A percentile compares a stretch with the other conserved stretches of the same genome.
Conservation (phyloP, 2,329 filamentous ascomycete genomes). For the Alternaria atra region DNA sequence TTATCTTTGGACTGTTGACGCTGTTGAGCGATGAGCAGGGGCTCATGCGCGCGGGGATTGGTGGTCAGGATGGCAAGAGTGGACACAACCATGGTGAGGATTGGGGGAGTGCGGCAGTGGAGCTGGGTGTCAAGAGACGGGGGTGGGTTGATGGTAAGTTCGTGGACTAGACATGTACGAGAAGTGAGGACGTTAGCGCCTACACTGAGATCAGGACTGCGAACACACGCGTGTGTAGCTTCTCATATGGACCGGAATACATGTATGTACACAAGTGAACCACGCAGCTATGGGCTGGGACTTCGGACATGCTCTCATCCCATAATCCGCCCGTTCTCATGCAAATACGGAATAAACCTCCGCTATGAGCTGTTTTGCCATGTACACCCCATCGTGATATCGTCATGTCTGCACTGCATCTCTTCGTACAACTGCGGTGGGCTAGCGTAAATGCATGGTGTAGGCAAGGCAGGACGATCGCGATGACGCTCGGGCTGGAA, state of each 20-base stretch:
- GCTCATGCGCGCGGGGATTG: slow-evolving; percentile 79
- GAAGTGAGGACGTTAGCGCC: background rate
- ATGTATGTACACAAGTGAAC: background rate
- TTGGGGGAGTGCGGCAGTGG: slow-evolving; percentile 93
- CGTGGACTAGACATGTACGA: slow-evolving; percentile 48
- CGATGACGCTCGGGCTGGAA: slow-evolving; percentile 42
- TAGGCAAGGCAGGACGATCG: slow-evolving; percentile 17
- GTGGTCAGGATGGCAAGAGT: slow-evolving; percentile 52
- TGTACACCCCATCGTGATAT: background rate
- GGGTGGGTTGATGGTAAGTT: slow-evolving; percentile 80
- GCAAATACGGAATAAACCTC: background rate
- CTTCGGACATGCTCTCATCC: background rate
- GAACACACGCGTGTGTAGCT: background rate
- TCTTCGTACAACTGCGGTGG: slow-evolving; percentile 5
- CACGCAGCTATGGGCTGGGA: background rate
- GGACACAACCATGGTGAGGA: slow-evolving; percentile 95
- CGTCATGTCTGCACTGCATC: background rate
- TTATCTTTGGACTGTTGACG: slow-evolving; percentile 92
- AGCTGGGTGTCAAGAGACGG: slow-evolving; percentile 87
- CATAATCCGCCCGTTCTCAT: background rate
- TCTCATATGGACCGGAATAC: background rate
- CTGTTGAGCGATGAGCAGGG: slow-evolving; percentile 90
- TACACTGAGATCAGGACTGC: background rate
- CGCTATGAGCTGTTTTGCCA: background rate
- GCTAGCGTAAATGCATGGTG: slow-evolving; percentile 12